Conservation (phyloP, 2,329 filamentous ascomycete genomes). For the Ceratocystis harringtonii region DNA sequence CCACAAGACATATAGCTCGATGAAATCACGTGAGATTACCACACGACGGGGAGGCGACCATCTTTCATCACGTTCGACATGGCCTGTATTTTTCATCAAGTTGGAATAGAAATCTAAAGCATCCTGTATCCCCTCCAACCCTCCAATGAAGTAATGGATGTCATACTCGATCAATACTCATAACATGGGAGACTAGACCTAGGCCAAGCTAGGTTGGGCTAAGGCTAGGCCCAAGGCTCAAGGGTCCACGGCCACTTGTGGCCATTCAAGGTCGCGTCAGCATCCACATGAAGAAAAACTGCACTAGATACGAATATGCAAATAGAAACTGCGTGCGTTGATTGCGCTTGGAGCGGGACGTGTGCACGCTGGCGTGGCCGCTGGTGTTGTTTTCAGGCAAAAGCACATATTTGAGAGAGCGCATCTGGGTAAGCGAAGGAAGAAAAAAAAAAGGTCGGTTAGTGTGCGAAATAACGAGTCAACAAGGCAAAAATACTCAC, state of each 20-base stretch:
- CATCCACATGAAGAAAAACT: slow-evolving; percentile 88
- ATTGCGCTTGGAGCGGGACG: slow-evolving; percentile 69
- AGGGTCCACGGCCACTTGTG: neutral
- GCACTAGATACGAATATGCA: slow-evolving; percentile 84
- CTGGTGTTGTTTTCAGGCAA: slow-evolving; percentile 65
- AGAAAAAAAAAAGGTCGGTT: neutral
- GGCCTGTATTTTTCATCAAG: slow-evolving; percentile 1
- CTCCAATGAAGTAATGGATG: neutral
- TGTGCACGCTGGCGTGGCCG: slow-evolving; percentile 44
- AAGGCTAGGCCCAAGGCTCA: neutral
- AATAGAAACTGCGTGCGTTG: slow-evolving; percentile 85
- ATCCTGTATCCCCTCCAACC: neutral
- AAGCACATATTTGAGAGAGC: slow-evolving; percentile 88
- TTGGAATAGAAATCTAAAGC: neutral
- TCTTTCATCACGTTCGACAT: neutral
- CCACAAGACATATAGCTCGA: neutral
- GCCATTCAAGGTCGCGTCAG: slow-evolving; percentile 32
- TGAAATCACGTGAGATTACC: neutral
- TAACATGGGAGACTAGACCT: neutral
- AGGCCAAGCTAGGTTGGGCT: neutral
- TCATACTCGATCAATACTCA: neutral
- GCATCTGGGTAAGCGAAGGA: slow-evolving; percentile 42
- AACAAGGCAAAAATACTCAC: slow-evolving; percentile 37
- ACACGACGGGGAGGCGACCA: neutral
- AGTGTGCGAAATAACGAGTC: neutral